Evolutionary conservation across 2,329 filamentous ascomycete species (phyloP).

Genomic region (Graphium sp.): DNA sequence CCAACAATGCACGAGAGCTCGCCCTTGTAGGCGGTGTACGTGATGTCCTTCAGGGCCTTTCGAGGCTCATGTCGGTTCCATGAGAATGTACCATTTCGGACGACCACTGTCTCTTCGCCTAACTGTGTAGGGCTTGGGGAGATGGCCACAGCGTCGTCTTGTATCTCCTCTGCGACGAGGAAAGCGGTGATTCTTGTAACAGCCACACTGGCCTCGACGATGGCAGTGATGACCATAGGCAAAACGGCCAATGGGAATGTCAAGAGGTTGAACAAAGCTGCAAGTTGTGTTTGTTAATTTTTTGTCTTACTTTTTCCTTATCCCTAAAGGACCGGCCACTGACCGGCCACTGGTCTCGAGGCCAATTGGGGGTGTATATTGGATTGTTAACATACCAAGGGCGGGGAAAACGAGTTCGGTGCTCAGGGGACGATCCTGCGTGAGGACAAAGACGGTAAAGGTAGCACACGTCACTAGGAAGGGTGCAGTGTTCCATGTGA

Average conservation of each 20-base stretch:
- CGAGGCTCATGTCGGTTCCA: constrained; percentile 75
- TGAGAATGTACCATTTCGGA: constrained; percentile 77
- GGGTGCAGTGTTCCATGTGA: constrained; percentile 94
- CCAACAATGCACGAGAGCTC: constrained; percentile 88
- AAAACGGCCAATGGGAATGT: constrained; percentile 88
- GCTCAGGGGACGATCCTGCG: constrained; percentile 62
- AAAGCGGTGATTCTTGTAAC: constrained; percentile 73
- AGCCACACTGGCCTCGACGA: constrained; percentile 91
- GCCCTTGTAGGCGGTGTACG: constrained; percentile 79
- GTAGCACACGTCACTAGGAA: constrained; percentile 96
- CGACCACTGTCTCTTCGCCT: constrained; percentile 73
- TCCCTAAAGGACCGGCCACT: too few relatives aligned
- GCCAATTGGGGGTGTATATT: too few relatives aligned
- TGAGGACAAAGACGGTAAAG: constrained; percentile 86
- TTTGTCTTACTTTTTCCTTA: too few relatives aligned
- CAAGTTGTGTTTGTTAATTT: too few relatives aligned
- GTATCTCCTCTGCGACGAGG: constrained; percentile 76
- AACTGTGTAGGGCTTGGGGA: constrained; percentile 54
- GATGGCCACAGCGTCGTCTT: constrained; percentile 60
- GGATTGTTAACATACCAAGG: constrained; percentile 18
- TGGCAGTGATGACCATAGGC: constrained; percentile 94
- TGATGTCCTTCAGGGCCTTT: constrained; percentile 63
- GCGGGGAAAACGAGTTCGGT: constrained; percentile 95
- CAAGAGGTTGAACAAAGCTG: constrained; percentile 87
- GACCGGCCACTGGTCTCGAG: too few relatives aligned